These are phyloP conservation scores for Giardia muris DNA, from an alignment of 208 protist species.

Conservation along the genomic window DNA sequence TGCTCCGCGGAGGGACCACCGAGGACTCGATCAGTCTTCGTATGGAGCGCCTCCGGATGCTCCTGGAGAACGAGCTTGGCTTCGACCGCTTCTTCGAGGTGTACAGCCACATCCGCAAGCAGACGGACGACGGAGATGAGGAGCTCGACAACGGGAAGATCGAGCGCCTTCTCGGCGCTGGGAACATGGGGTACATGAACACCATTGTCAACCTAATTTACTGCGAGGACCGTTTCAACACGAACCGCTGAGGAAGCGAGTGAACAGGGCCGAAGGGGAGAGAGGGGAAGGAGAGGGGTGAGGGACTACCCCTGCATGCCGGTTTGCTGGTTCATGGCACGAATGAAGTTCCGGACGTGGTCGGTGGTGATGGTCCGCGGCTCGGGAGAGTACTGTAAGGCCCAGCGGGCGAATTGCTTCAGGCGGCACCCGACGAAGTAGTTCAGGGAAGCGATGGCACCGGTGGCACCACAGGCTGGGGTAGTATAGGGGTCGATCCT, in stretches of 20 bases:
- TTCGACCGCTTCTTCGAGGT: conserved; percentile 19
- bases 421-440: too few relatives aligned
- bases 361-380: too few relatives aligned
- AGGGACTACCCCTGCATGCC: too few relatives aligned
- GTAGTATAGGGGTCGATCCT: too few relatives aligned
- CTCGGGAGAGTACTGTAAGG: too few relatives aligned
- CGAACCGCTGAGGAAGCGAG: not conserved
- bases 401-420: too few relatives aligned
- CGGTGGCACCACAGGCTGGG: too few relatives aligned
- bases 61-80: conserved; percentile 32
- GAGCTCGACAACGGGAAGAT: not conserved
- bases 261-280: not conserved
- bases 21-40: conserved; percentile 23
- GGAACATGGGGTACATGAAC: conserved; percentile 24
- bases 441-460: too few relatives aligned
- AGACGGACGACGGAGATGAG: not conserved
- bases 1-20: not conserved
- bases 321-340: too few relatives aligned
- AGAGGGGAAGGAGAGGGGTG: too few relatives aligned
- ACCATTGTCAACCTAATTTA: not conserved
- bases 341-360: too few relatives aligned
- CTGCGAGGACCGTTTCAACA: not conserved
- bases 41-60: conserved; percentile 22
- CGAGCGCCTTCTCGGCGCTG: not conserved
- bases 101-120: not conserved